Evolutionary conservation across 768 basidiomycete species (phyloP).

Genomic region (Mycena vulgaris): DNA sequence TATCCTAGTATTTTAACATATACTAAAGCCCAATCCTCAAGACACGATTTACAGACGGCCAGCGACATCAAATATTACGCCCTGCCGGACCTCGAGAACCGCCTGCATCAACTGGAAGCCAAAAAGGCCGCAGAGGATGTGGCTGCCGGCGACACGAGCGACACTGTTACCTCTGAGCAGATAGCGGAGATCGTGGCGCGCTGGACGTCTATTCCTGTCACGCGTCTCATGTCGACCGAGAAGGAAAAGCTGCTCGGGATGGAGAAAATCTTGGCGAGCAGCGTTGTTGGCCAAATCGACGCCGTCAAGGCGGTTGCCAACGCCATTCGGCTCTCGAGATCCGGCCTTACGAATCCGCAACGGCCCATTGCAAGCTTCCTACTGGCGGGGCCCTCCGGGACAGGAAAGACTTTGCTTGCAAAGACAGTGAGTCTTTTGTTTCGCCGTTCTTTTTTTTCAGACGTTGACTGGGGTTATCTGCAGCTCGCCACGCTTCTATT

Average conservation of each 20-base stretch:
- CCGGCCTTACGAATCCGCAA: slow-evolving; percentile 91
- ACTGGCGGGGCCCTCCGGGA: slow-evolving; percentile 93
- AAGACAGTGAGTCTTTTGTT: slow-evolving; percentile 77
- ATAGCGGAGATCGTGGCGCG: slow-evolving; percentile 95
- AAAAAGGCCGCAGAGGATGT: slow-evolving; percentile 82
- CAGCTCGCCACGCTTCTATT: slow-evolving; percentile 92
- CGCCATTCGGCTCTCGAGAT: slow-evolving; percentile 92
- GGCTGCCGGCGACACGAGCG: slow-evolving; percentile 67
- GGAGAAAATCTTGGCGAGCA: slow-evolving; percentile 85
- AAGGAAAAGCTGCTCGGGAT: slow-evolving; percentile 90
- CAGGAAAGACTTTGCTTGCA: slow-evolving; percentile 90
- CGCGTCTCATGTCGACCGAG: slow-evolving; percentile 88
- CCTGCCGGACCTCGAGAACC: slow-evolving; percentile 87
- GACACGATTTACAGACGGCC: slow-evolving; percentile 81
- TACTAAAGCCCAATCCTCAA: slow-evolving; percentile 45
- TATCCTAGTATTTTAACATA: slow-evolving; percentile 4
- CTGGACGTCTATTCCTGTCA: slow-evolving; percentile 95
- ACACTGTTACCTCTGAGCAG: slow-evolving; percentile 87
- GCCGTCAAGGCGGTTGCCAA: slow-evolving; percentile 95
- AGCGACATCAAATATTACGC: slow-evolving; percentile 95
- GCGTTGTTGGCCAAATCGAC: slow-evolving; percentile 92
- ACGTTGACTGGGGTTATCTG: slow-evolving; percentile 30
- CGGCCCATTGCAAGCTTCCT: slow-evolving; percentile 94
- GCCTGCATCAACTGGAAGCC: slow-evolving; percentile 78
- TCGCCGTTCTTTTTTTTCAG: neutral